A percentile compares a stretch with the other conserved stretches of the same genome.
These are phyloP conservation scores for Diospyros lotus DNA, from an alignment of 148 eudicot species.

Conservation along the genomic window DNA sequence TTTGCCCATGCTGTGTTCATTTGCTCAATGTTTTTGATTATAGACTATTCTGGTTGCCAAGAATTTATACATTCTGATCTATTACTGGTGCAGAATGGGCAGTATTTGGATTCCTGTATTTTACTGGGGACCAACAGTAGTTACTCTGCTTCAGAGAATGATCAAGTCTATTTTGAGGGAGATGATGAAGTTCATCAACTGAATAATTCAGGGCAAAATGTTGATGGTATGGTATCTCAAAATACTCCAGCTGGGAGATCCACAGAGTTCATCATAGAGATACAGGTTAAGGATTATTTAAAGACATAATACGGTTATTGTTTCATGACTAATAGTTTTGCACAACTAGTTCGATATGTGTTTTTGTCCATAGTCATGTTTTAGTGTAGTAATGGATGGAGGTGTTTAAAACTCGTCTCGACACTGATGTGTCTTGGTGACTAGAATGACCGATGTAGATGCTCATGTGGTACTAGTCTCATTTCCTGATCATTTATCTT, in stretches of 20 bases:
- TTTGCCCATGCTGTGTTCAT: slow-evolving; percentile 12
- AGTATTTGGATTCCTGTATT: slow-evolving; percentile 76
- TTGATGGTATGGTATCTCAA: slow-evolving; percentile 29
- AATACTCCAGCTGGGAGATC: slow-evolving; percentile 36
- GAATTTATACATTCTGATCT: not conserved
- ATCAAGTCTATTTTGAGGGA: slow-evolving; percentile 52
- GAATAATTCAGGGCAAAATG: slow-evolving; percentile 25
- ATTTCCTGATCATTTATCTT: no score
- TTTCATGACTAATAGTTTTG: not conserved
- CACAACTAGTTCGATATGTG: no score
- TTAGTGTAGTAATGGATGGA: no score
- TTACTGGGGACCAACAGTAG: slow-evolving; percentile 72
- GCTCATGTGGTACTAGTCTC: no score
- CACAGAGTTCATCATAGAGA: slow-evolving; percentile 60
- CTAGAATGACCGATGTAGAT: no score
- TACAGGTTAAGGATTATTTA: slow-evolving; percentile 53
- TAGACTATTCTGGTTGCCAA: not conserved
- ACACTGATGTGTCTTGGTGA: no score
- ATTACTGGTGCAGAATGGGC: slow-evolving; percentile 61
- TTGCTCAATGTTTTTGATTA: not conserved
- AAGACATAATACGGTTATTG: not conserved
- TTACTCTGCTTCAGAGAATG: slow-evolving; percentile 72
- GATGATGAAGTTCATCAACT: slow-evolving; percentile 34
- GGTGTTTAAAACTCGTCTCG: no score
- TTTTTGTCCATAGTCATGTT: no score